Percentiles rank a stretch among this genome's conserved stretches.
phyloP scores from a whole-genome alignment of 2,329 filamentous ascomycete species.

The Zelopaecilomyces penicillatus region DNA sequence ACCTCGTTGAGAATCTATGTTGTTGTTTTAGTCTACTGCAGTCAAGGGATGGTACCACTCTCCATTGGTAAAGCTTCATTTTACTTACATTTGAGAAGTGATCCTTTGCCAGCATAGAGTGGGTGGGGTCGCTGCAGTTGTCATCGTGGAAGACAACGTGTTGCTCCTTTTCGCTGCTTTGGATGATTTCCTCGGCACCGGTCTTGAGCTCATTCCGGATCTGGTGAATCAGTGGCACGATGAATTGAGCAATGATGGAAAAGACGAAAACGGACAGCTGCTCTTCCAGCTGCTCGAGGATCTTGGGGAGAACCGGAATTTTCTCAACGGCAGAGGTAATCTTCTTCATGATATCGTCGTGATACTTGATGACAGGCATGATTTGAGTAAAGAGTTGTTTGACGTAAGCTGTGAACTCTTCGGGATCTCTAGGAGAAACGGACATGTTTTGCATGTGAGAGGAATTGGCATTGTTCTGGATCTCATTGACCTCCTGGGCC shows the following conservation, averaged over 20 bases:
- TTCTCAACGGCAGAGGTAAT: constrained; percentile 74
- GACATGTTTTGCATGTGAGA: constrained; percentile 68
- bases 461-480: constrained; percentile 65
- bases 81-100: constrained; percentile 72
- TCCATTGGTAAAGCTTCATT: background rate
- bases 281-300: constrained; percentile 80
- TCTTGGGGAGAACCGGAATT: constrained; percentile 74
- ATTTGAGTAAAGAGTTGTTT: constrained; percentile 67
- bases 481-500: constrained; percentile 66
- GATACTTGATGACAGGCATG: constrained; percentile 84
- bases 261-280: constrained; percentile 87
- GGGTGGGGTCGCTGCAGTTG: constrained; percentile 69
- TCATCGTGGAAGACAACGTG: constrained; percentile 81
- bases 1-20: constrained; percentile 69
- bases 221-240: constrained; percentile 77
- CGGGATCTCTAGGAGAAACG: constrained; percentile 70
- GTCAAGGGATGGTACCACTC: too few species aligned
- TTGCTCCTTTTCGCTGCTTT: constrained; percentile 76
- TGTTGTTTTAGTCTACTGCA: too few species aligned
- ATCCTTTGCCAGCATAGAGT: constrained; percentile 94
- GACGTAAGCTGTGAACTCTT: constrained; percentile 75
- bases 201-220: constrained; percentile 81
- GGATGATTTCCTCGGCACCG: constrained; percentile 79
- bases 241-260: constrained; percentile 79
- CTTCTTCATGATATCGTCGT: constrained; percentile 75